phyloP scores from a whole-genome alignment of 495 filamentous ascomycete genomes.

The Usnea hakonensis region DNA sequence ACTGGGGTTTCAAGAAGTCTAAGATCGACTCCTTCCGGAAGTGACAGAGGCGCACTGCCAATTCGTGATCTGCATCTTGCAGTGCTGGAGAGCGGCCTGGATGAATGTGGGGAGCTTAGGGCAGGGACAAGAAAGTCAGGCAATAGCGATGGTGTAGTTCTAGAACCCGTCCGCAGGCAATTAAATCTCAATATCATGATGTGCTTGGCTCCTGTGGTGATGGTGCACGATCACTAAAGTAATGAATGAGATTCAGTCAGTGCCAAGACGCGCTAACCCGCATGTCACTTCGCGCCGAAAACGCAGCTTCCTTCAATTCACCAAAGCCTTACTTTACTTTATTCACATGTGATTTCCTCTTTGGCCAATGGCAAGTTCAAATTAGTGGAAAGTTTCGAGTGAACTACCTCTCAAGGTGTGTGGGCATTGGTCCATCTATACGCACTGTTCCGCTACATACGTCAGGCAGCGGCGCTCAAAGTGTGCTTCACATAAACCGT shows the following conservation, averaged over 20 bases:
- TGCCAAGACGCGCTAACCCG: constrained; percentile 7
- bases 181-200: constrained; percentile 16
- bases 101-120: constrained; percentile 44
- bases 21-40: constrained; percentile 77
- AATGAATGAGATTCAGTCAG: neutral
- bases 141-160: constrained; percentile 23
- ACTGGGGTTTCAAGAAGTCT: constrained; percentile 52
- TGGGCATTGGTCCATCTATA: neutral
- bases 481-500: neutral
- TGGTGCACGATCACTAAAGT: neutral
- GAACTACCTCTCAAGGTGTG: neutral
- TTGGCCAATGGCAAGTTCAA: no score
- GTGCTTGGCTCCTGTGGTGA: neutral
- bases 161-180: neutral
- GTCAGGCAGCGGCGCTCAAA: neutral
- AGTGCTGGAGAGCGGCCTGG: constrained; percentile 66
- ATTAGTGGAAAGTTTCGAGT: neutral
- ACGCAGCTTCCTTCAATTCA: constrained; percentile 22
- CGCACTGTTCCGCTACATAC: neutral
- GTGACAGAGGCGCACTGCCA: constrained; percentile 68
- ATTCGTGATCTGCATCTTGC: constrained; percentile 65
- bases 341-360: neutral
- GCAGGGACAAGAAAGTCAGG: constrained; percentile 71
- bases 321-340: neutral
- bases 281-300: constrained; percentile 3